Conservation (phyloP, 2,329 filamentous ascomycete species). For the Botrytis cinerea region DNA sequence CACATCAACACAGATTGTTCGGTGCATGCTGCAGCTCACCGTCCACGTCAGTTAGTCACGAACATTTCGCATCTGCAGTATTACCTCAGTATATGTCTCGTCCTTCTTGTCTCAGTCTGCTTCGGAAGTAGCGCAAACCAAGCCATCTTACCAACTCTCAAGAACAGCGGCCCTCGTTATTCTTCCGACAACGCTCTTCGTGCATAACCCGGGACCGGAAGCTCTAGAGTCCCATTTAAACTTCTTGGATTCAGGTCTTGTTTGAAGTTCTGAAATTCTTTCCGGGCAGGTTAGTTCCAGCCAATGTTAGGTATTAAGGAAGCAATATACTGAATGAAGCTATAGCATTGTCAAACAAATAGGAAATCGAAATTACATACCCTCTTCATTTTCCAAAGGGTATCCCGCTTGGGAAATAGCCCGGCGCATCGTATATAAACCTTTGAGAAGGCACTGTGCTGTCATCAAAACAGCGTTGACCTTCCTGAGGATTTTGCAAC, state of each 20-base stretch:
- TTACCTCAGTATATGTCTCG: slow-evolving; percentile 37
- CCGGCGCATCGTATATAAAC: slow-evolving; percentile 27
- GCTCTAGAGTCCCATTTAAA: slow-evolving; percentile 12
- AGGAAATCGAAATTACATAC: not conserved
- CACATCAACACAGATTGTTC: slow-evolving; percentile 29
- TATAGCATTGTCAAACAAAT: slow-evolving; percentile 8
- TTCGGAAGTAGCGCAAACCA: slow-evolving; percentile 31
- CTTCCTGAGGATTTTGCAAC: slow-evolving; percentile 28
- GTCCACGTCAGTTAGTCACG: slow-evolving; percentile 36
- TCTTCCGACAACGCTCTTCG: slow-evolving; percentile 20
- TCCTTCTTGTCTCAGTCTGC: slow-evolving; percentile 33
- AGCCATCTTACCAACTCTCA: slow-evolving; percentile 16
- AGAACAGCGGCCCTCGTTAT: slow-evolving; percentile 13
- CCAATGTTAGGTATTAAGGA: not conserved
- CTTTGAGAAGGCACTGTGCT: slow-evolving; percentile 26
- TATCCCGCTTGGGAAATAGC: slow-evolving; percentile 29
- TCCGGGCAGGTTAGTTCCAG: slow-evolving; percentile 11
- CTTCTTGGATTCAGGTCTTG: not conserved
- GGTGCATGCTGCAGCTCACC: slow-evolving; percentile 34
- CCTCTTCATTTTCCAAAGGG: slow-evolving; percentile 23
- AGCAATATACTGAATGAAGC: slow-evolving; percentile 11
- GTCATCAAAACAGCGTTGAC: slow-evolving; percentile 29
- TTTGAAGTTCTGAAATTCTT: not conserved
- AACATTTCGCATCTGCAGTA: slow-evolving; percentile 38
- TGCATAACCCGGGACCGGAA: slow-evolving; percentile 14